Percentiles rank a stretch among this genome's conserved stretches.
These are phyloP conservation scores for Nakazawaea wickerhamii DNA, from an alignment of 805 yeast species.

Conservation along the genomic window DNA sequence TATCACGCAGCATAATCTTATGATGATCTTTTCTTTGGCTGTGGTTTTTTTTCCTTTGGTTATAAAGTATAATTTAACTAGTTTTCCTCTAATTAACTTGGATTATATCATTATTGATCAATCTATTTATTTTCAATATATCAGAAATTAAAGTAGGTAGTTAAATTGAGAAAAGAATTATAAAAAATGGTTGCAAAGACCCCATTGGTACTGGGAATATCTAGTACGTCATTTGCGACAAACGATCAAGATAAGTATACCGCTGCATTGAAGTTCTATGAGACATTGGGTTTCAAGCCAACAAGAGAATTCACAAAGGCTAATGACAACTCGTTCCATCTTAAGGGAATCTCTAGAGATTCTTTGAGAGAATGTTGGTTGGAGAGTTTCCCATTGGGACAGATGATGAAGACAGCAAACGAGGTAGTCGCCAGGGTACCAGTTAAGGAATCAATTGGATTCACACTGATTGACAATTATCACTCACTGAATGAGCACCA, in stretches of 20 bases:
- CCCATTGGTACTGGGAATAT: constrained; percentile 27
- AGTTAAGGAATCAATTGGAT: constrained; percentile 26
- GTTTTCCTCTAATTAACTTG: too few species aligned
- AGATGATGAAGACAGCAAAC: constrained; percentile 13
- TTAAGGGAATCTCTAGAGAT: constrained; percentile 56
- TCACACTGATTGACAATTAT: constrained; percentile 5
- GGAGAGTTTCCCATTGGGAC: constrained; percentile 52
- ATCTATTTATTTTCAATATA: too few species aligned
- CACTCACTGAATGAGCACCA: constrained; percentile 22
- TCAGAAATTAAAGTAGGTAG: too few species aligned
- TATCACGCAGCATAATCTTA: not conserved
- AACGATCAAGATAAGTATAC: constrained; percentile 40
- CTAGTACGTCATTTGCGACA: constrained; percentile 61
- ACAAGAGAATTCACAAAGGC: constrained; percentile 56
- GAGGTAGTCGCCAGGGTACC: constrained; percentile 21
- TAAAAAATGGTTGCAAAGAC: constrained; percentile 7
- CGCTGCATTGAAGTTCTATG: constrained; percentile 50
- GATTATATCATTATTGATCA: too few species aligned
- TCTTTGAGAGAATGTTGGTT: constrained; percentile 70
- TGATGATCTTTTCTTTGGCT: constrained; percentile 1
- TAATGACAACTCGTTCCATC: constrained; percentile 28
- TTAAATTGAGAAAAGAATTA: too few species aligned
- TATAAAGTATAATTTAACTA: too few species aligned
- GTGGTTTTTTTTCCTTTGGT: not conserved
- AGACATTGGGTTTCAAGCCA: constrained; percentile 52